phyloP scores from a whole-genome alignment of 1,284 basidiomycete genomes.

The Porogramme epimiltina region DNA sequence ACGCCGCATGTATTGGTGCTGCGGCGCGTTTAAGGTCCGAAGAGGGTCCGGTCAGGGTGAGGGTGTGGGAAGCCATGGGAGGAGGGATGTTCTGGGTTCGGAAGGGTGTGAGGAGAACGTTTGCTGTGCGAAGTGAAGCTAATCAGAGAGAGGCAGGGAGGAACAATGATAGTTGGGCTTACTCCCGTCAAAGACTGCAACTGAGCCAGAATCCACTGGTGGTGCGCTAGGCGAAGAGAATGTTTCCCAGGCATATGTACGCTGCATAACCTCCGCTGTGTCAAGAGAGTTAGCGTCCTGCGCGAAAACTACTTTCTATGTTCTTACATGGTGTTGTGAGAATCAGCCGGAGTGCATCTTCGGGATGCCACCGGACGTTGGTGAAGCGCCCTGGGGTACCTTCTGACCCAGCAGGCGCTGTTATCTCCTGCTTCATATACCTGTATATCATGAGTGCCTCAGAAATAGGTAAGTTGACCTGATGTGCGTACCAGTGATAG shows the following conservation, averaged over 20 bases:
- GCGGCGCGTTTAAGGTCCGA: constrained; percentile 18
- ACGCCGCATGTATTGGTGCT: constrained; percentile 54
- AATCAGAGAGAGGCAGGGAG: background rate
- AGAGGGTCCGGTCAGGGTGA: constrained; percentile 40
- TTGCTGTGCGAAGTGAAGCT: constrained; percentile 43
- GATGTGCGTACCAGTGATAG: constrained; percentile 80
- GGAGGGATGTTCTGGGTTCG: constrained; percentile 93
- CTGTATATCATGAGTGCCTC: constrained; percentile 36
- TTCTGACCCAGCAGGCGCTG: constrained; percentile 38
- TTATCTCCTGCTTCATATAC: constrained; percentile 91
- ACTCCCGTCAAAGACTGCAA: constrained; percentile 94
- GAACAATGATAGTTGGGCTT: constrained; percentile 30
- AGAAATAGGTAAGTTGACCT: background rate
- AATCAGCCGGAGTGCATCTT: constrained; percentile 69
- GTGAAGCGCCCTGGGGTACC: constrained; percentile 54
- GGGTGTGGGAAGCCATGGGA: constrained; percentile 85
- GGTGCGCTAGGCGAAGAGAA: constrained; percentile 61
- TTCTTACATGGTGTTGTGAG: constrained; percentile 70
- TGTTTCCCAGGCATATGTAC: constrained; percentile 80
- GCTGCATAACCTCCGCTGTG: constrained; percentile 59
- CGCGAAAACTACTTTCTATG: no score
- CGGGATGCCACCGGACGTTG: constrained; percentile 85
- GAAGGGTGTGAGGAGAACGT: constrained; percentile 90
- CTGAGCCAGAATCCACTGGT: constrained; percentile 81
- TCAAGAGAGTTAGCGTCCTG: background rate